Evolutionary conservation across 768 basidiomycete species (phyloP).

Genomic region (Macrolepiota albuminosa): DNA sequence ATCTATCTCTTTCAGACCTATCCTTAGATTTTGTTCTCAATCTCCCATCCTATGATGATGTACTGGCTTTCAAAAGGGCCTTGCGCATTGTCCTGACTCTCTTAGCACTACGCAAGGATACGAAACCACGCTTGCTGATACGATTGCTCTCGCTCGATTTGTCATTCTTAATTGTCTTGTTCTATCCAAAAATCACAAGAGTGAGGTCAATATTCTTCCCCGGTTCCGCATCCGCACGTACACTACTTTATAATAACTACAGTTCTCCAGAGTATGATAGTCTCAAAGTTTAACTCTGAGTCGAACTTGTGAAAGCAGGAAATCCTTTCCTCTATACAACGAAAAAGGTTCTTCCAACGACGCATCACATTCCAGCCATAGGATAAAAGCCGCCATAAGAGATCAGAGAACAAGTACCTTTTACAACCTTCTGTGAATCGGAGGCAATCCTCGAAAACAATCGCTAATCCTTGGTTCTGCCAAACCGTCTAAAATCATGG

Average conservation of each 20-base stretch:
- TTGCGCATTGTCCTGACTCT: not conserved
- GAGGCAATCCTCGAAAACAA: not conserved
- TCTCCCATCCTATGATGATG: conserved; percentile 8
- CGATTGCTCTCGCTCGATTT: not conserved
- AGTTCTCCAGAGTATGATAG: not conserved
- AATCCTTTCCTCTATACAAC: not conserved
- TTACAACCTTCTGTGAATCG: not conserved
- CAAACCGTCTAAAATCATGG: not conserved
- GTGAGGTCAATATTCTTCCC: not conserved
- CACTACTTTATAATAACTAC: not conserved
- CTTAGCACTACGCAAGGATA: conserved; percentile 7
- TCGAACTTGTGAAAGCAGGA: not conserved
- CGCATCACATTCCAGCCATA: not conserved
- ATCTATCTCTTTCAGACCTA: not conserved
- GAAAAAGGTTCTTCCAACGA: not conserved
- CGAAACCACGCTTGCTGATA: not conserved
- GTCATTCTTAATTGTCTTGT: not conserved
- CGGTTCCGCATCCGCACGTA: not conserved
- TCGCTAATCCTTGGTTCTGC: not conserved
- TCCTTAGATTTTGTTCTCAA: conserved; percentile 11
- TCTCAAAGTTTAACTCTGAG: too few species aligned
- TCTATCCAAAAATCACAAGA: not conserved
- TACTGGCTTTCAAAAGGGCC: conserved; percentile 10
- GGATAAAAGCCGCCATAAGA: not conserved
- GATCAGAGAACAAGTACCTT: not conserved